Evolutionary conservation across 768 basidiomycete genomes (phyloP), one percentile per base, ranked within the genome.

Genomic region (Gautieria morchelliformis): DNA sequence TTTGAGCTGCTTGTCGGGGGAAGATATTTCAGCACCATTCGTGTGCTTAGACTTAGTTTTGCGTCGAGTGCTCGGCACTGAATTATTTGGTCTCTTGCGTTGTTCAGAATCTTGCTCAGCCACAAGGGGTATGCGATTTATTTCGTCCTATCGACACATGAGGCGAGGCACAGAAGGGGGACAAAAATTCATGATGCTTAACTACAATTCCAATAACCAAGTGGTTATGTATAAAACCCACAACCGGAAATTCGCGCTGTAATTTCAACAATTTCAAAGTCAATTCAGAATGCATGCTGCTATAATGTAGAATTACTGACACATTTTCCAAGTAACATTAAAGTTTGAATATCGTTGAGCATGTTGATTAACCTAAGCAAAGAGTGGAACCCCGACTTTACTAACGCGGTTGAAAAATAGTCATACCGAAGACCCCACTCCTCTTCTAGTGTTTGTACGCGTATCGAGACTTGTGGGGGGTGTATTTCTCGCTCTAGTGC

Each of bases 221-320:
- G 54, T 83, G 73, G 24, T 70, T 79, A 24, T 86, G 76, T 4
- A 91, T 67, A 56, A 89, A 75, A 0, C 88, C 87, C 60, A 93
- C 89, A 2, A 94, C 84, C 4, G 89, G 89, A 53, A 93, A 75
- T 69, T 95, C 93, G 8, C 92, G 82, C 85, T 91, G 57, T 27
- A 27, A 27, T 27, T 27, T 27, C 27, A 27, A 27, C 5, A 27
- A 27, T 27, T 27, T 27, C 27, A 27, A 27, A 2, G 5, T 5
- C 2, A 27, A 3, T 27, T 27, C 27, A 27, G 5, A 3, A 27
- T 27, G 27, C 30, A 44, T 58, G 35, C 41, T 12, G 22, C 17
- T 27, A 27, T 50, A 52, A 4, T 22, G 51, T 37, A 41, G 19
- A 54, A 24, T 3, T 19, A 53, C 68, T 64, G 65, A 87, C 87